Evolutionary conservation across 768 basidiomycete genomes (phyloP).

Genomic region (Lactarius sp.): DNA sequence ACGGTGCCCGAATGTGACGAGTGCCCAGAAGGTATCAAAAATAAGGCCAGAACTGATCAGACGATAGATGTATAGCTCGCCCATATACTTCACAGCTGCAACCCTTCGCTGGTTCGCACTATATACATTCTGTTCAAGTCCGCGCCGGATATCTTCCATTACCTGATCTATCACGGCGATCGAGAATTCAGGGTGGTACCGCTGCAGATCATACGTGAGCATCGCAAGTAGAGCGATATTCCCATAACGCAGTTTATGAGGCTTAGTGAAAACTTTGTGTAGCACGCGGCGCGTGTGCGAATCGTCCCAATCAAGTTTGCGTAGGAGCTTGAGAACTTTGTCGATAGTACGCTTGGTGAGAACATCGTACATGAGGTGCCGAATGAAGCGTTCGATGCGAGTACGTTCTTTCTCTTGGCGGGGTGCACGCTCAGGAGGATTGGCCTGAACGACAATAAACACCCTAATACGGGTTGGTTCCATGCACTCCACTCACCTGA

Average conservation of each 20-base stretch:
- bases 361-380: constrained; percentile 91
- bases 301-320: constrained; percentile 97
- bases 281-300: constrained; percentile 52
- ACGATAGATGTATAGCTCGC: constrained; percentile 96
- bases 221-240: constrained; percentile 89
- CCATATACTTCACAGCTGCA: constrained; percentile 90
- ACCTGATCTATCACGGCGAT: constrained; percentile 91
- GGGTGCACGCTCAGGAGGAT: constrained; percentile 90
- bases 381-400: constrained; percentile 89
- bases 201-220: constrained; percentile 90
- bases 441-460: constrained; percentile 56
- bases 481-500: constrained; percentile 50
- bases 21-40: constrained; percentile 90
- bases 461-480: constrained; percentile 9
- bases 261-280: constrained; percentile 91
- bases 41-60: constrained; percentile 83
- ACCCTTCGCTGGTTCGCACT: constrained; percentile 91
- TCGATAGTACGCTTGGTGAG: constrained; percentile 92
- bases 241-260: constrained; percentile 94
- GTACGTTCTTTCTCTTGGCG: constrained; percentile 80
- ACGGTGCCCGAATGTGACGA: constrained; percentile 97
- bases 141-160: constrained; percentile 85
- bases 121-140: constrained; percentile 92
- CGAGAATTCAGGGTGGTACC: constrained; percentile 87
- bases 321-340: constrained; percentile 87